These are phyloP conservation scores for Hebeloma cylindrosporum DNA, from an alignment of 768 basidiomycete species.

Conservation along the genomic window DNA sequence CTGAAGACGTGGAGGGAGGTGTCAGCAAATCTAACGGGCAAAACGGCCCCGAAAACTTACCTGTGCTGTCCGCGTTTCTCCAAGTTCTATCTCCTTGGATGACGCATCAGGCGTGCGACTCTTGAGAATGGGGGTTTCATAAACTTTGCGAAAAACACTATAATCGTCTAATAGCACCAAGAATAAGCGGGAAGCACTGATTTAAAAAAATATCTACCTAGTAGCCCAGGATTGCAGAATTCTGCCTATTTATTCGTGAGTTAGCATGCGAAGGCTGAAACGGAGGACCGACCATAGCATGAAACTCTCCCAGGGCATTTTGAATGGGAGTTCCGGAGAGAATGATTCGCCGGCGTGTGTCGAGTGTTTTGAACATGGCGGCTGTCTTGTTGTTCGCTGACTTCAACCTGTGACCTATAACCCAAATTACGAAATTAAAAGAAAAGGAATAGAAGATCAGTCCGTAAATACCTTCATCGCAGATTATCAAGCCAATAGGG, in stretches of 20 bases:
- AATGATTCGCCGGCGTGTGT: constrained; percentile 78
- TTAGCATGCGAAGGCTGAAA: not conserved
- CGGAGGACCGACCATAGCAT: constrained; percentile 75
- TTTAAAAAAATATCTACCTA: constrained; percentile 49
- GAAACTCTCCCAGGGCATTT: constrained; percentile 94
- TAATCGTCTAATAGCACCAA: constrained; percentile 59
- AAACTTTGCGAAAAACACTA: constrained; percentile 72
- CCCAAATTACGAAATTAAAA: not conserved
- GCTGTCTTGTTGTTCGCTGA: constrained; percentile 90
- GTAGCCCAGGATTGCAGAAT: constrained; percentile 90
- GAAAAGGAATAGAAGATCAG: not conserved
- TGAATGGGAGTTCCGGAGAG: constrained; percentile 97
- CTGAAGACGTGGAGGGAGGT: too few species aligned
- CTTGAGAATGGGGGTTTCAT: constrained; percentile 84
- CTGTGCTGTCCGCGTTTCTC: constrained; percentile 75
- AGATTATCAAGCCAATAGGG: constrained; percentile 89
- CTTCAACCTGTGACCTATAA: constrained; percentile 84
- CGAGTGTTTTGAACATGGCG: constrained; percentile 77
- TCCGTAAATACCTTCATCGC: constrained; percentile 74
- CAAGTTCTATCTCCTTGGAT: constrained; percentile 70
- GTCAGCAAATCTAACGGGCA: too few species aligned
- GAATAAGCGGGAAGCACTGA: constrained; percentile 2
- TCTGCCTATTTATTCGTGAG: constrained; percentile 56
- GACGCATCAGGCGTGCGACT: constrained; percentile 79
- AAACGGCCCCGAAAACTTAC: too few species aligned